Base-by-base conservation (phyloP, 805 yeast genomes). In the Saturnispora halmiae region DNA sequence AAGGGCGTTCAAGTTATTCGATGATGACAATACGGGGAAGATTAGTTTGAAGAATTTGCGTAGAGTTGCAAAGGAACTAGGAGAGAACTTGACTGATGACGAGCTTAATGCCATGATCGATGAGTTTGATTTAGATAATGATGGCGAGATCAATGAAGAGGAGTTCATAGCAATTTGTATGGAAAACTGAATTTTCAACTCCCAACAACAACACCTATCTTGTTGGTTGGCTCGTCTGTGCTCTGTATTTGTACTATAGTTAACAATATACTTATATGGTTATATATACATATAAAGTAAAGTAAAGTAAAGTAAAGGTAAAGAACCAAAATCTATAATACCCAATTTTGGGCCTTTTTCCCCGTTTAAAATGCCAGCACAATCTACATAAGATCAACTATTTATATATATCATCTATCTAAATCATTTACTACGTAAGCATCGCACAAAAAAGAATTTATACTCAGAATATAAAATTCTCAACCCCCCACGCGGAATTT, bases 91-190 rank as follows among this genome's bases (percentile, higher is more conserved):
- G 43, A 79, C 85, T 5, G 99, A 92, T 51, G 95, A 86, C 44
- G 98, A 92, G 55, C 67, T 92, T 38, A 72, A 83, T 50, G 96
- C 96, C 4, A 92, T 92, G 98, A 92, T 92, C 49, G 95, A 88
- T 46, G 97, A 90, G 60, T 92, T 92, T 56, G 99, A 92, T 63
- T 64, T 88, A 38, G 96, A 92, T 58, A 94, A 85, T 42, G 97
- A 92, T 59, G 97, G 97, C 38, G 95, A 84, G 49, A 88, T 87
- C 50, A 81, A 81, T 54, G 94, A 84, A 55, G 85, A 84, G 47
- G 96, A 88, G 63, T 87, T 88, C 55, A 83, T 86, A 46, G 82
- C 82, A 44, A 85, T 87, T 31, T 86, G 95, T 59, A 77, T 85
- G 15, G 95, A 86, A 52, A 72, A 68, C 48, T 74, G 16, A 19